Conservation (phyloP, 306 rosid genomes). For the Morella rubra region DNA sequence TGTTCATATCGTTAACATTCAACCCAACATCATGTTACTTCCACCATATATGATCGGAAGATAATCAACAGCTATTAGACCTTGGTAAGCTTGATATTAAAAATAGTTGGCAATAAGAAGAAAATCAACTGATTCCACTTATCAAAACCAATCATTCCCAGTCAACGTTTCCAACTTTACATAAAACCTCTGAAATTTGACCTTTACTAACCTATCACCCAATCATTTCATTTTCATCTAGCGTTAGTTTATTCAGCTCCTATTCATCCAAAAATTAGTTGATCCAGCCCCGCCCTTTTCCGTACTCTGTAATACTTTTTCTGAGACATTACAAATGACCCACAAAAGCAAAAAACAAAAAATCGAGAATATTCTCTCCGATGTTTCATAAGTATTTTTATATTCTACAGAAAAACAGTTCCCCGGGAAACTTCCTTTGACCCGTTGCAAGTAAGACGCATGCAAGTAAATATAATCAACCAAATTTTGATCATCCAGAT, state of each 20-base stretch:
- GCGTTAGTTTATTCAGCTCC: not conserved
- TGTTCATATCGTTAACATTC: not conserved
- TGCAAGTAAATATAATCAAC: not conserved
- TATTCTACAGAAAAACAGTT: not conserved
- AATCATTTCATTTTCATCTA: not conserved
- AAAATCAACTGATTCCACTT: not conserved
- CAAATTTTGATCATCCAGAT: not conserved
- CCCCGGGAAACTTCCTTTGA: slow-evolving; percentile 3
- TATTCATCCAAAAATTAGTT: not conserved
- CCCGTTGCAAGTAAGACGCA: slow-evolving; percentile 4
- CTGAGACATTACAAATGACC: not conserved
- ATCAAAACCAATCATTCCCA: not conserved
- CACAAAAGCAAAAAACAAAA: not conserved
- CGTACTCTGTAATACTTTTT: not conserved
- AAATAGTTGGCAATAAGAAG: not conserved
- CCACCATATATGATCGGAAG: not conserved
- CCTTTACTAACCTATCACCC: not conserved
- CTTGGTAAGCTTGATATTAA: not conserved
- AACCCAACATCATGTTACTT: not conserved
- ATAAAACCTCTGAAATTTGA: not conserved
- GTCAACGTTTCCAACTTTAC: not conserved
- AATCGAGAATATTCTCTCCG: not conserved
- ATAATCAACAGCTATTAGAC: not conserved
- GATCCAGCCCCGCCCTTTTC: not conserved
- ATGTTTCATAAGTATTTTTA: not conserved